Conservation (phyloP, 129 eudicot species). For the Centrapalus pauciflorus region DNA sequence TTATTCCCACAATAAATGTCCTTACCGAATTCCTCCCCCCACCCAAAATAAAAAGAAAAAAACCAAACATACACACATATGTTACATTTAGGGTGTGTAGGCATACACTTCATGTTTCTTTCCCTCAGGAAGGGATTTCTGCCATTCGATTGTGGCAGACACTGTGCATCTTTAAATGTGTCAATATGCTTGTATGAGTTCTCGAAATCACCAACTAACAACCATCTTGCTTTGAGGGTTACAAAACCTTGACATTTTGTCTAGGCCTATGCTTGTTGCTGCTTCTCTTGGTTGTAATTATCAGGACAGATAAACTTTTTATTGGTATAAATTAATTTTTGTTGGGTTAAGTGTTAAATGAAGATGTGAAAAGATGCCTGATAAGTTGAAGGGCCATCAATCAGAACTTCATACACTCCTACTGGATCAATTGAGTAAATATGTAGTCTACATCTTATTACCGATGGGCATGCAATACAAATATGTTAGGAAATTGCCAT, state of each 20-base stretch:
- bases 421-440: background rate
- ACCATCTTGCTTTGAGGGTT: background rate
- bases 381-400: background rate
- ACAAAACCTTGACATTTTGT: background rate
- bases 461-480: background rate
- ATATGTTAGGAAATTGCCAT: background rate
- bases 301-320: background rate
- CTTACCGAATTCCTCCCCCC: too few relatives aligned
- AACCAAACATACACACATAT: background rate
- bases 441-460: background rate
- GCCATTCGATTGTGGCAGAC: background rate
- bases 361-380: background rate
- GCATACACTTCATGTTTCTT: background rate
- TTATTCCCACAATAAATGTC: too few relatives aligned
- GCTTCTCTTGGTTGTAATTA: background rate
- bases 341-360: too few relatives aligned
- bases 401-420: background rate
- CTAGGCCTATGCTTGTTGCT: background rate
- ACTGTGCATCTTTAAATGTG: too few relatives aligned
- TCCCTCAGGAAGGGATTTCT: background rate
- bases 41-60: too few relatives aligned
- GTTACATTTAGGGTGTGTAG: too few relatives aligned
- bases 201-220: background rate
- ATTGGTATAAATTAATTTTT: background rate
- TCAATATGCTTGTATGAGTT: background rate